phyloP scores from a whole-genome alignment of 2,329 filamentous ascomycete species.

The Fusarium dlaminii region DNA sequence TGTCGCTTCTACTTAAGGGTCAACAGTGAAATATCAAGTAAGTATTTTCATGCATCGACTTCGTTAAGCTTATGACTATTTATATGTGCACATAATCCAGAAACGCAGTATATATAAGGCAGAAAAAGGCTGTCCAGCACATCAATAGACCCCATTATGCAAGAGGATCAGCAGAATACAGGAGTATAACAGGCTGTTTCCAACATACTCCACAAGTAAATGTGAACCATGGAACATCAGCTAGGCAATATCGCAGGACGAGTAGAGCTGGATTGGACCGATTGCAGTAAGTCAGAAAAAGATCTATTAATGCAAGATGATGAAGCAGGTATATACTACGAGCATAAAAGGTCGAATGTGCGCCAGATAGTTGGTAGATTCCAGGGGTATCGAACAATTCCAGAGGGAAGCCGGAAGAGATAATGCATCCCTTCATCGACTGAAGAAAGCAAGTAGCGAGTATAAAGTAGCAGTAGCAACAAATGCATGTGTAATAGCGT shows the following conservation, averaged over 20 bases:
- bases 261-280: conserved; percentile 2
- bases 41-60: conserved; percentile 17
- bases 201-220: conserved; percentile 8
- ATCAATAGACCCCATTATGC: conserved; percentile 29
- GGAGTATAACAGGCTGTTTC: conserved; percentile 7
- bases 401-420: conserved; percentile 15
- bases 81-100: conserved; percentile 24
- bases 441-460: conserved; percentile 29
- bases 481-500: conserved; percentile 34
- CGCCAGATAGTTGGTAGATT: conserved; percentile 25
- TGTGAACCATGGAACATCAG: conserved; percentile 6
- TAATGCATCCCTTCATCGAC: conserved; percentile 33
- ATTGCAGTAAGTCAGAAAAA: not conserved
- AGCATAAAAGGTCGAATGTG: conserved; percentile 13
- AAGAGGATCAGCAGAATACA: conserved; percentile 16
- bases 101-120: conserved; percentile 18
- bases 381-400: conserved; percentile 39
- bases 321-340: conserved; percentile 13
- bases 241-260: conserved; percentile 2
- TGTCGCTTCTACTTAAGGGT: not conserved
- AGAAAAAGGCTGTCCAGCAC: conserved; percentile 11
- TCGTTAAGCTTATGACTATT: conserved; percentile 33
- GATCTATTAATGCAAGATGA: conserved; percentile 21
- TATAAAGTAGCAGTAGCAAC: conserved; percentile 11
- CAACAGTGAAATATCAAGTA: not conserved